Evolutionary conservation across 2,329 filamentous ascomycete species (phyloP), one percentile per base, ranked within the genome.

Genomic region (Colletotrichum destructivum): DNA sequence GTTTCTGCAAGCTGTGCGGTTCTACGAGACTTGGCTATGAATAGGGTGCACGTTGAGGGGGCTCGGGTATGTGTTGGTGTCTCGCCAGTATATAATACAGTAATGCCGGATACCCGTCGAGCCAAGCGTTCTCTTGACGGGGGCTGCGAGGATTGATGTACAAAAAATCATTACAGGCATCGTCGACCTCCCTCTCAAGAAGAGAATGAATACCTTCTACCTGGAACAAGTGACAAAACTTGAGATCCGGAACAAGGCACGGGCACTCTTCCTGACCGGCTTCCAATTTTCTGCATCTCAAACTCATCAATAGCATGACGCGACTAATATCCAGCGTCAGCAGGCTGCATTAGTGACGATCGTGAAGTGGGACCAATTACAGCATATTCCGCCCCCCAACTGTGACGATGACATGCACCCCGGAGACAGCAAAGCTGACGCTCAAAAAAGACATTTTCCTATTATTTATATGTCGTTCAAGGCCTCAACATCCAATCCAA

Each of bases 1-100:
- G 0, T 95, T 95, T 79, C 81, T 88, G 72, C 93, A 96, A 85
- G 93, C 93, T 31, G 87, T 94, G 62, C 81, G 86, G 65, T 96
- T 92, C 92, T 94, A 96, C 77, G 88, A 92, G 66, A 85, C 90
- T 13, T 84, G 82, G 82, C 26, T 67, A 9, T 40, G 49, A 64
- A 6, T 4, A 4, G 0, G 3, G 12, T 4, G n/a, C 3, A 31
- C 31, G 16, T 23, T 3, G 15, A 18, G 2, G 2, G 11, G 12
- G 7, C 12, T 18, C 4, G 12, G 12, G 2, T n/a, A 13, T 18
- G 0, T 7, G 3, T 2, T 7, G 2, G 8, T n/a, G 16, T 54
- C 16, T 55, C 16, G 31, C 26, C 3, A 12, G 16, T 11, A 13
- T 7, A 4, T 6, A n/a, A n/a, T n/a, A 1, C 31, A 9, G 26